Evolutionary conservation across 441 rosid species (phyloP), one percentile per base, ranked within the genome.

Genomic region (Kokia cookei): DNA sequence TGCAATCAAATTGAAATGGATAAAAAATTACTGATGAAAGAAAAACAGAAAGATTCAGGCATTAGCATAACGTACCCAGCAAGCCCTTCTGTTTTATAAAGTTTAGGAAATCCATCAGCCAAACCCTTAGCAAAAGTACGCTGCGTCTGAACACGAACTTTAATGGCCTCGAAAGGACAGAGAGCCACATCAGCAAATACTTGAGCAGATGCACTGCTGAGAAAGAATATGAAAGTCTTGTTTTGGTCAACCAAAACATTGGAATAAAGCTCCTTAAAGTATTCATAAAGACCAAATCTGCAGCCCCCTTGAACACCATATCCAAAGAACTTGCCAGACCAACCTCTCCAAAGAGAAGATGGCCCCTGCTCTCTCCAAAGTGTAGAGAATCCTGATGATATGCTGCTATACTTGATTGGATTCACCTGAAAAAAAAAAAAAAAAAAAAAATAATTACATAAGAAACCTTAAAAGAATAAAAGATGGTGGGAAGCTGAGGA

Each of bases 281-380:
- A 90, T 68, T 90, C 92, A 7, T 88, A 88, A 66, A 90, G 86
- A 54, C 92, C 91, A 3, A 86, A 88, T 77, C 80, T 90, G 86
- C 86, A 88, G 78, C 89, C 92, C 1, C 92, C 94, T 80, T 90
- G 94, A 76, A 73, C 80, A 58, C 94, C 90, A 61, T 90, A 90
- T 47, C 94, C 92, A 61, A 84, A 74, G 8, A 88, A 76, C 82
- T 85, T 90, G 35, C 86, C 88, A 0, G 87, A 81, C 91, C 94
- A 88, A 71, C 92, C 94, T 73, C 92, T 90, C 91, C 92, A 88
- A 42, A 90, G 84, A 47, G 82, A 79, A 76, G 88, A 83, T 65
- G 89, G 86, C 47, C 94, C 91, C 80, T 85, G 88, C 71, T 90
- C 94, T 84, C 57, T 88, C 89, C 83, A 84, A 2, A 90, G 88